phyloP scores from a whole-genome alignment of 2,329 filamentous ascomycete species.

The Fusarium siculi region DNA sequence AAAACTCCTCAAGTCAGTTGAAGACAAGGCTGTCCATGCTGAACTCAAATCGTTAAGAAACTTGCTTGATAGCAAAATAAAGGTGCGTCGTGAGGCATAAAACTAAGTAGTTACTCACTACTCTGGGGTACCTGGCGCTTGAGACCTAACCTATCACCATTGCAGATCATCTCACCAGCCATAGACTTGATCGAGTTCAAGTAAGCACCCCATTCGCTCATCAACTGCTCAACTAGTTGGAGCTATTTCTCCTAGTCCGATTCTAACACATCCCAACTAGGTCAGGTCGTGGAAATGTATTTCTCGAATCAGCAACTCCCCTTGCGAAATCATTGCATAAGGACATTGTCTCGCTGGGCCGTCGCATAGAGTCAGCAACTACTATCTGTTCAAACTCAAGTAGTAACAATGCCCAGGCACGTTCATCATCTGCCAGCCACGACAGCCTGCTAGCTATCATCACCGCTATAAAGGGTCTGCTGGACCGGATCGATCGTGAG shows the following conservation, averaged over 20 bases:
- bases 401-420: constrained; percentile 52
- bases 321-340: constrained; percentile 85
- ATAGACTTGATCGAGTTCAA: constrained; percentile 95
- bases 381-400: constrained; percentile 65
- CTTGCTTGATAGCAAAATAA: constrained; percentile 85
- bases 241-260: constrained; percentile 3
- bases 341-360: constrained; percentile 84
- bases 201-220: constrained; percentile 54
- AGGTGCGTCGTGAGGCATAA: constrained; percentile 57
- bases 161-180: constrained; percentile 84
- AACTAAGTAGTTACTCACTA: background rate
- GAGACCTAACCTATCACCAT: constrained; percentile 13
- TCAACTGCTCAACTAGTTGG: constrained; percentile 19
- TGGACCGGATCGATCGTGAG: constrained; percentile 86
- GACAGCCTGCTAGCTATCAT: constrained; percentile 77
- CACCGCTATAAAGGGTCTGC: constrained; percentile 76
- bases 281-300: constrained; percentile 64
- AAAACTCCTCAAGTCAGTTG: constrained; percentile 79
- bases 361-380: constrained; percentile 77
- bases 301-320: constrained; percentile 83
- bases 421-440: constrained; percentile 58
- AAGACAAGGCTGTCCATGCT: constrained; percentile 72
- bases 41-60: constrained; percentile 79
- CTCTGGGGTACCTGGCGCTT: background rate
- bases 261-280: constrained; percentile 44